These are phyloP conservation scores for Opeltia flavorubescens DNA, from an alignment of 495 filamentous ascomycete genomes.

Conservation along the genomic window DNA sequence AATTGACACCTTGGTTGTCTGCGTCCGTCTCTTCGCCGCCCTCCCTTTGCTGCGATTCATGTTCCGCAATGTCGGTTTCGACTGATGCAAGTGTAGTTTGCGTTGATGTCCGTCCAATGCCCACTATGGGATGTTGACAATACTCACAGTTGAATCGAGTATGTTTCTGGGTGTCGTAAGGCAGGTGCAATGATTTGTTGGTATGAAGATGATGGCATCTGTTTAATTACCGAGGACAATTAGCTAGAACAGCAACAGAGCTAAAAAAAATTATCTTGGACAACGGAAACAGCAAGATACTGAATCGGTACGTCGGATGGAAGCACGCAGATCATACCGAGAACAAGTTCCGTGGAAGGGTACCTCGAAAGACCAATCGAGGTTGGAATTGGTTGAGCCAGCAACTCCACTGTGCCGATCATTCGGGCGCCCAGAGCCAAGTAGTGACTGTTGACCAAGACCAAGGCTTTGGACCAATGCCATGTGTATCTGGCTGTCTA, in stretches of 20 bases:
- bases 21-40: not conserved
- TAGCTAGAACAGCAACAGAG: not conserved
- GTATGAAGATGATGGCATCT: constrained; percentile 3
- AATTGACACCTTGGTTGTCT: not conserved
- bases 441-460: not conserved
- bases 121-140: constrained; percentile 6
- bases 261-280: not conserved
- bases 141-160: not conserved
- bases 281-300: no score
- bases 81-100: constrained; percentile 8
- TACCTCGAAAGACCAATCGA: no score
- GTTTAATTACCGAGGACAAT: not conserved
- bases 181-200: not conserved
- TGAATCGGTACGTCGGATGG: no score
- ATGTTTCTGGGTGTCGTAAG: not conserved
- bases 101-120: constrained; percentile 4
- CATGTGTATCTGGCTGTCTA: not conserved
- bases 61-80: not conserved
- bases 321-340: not conserved
- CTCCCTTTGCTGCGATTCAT: not conserved
- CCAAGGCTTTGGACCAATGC: not conserved
- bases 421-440: not conserved
- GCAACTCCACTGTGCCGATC: not conserved
- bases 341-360: not conserved
- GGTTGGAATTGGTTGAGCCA: no score